Percentiles rank a stretch among this genome's conserved stretches.
These are phyloP conservation scores for Oemleria cerasiformis DNA, from an alignment of 306 rosid species.

Conservation along the genomic window DNA sequence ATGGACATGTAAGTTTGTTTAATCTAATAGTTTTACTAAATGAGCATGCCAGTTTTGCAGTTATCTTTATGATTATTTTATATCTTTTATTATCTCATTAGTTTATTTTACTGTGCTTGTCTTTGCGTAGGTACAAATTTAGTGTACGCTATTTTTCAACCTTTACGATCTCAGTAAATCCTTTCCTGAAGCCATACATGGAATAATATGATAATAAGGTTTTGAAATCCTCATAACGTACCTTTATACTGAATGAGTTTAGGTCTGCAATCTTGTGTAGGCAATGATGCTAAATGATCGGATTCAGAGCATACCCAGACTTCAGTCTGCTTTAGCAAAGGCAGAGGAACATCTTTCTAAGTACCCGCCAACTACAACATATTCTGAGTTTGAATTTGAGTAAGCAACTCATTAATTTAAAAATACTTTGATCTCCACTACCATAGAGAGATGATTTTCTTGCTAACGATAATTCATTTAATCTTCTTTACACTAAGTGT, in stretches of 20 bases:
- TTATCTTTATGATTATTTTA: not conserved
- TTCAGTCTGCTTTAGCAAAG: slow-evolving; percentile 69
- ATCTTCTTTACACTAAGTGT: slow-evolving; percentile 9
- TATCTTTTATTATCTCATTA: too few species aligned
- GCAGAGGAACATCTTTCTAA: slow-evolving; percentile 75
- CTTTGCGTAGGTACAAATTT: not conserved
- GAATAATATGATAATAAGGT: too few species aligned
- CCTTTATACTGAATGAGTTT: not conserved
- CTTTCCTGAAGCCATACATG: not conserved
- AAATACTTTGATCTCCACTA: not conserved
- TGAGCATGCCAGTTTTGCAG: not conserved
- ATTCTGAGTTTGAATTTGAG: slow-evolving; percentile 64
- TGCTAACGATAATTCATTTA: not conserved
- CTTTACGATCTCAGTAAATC: too few species aligned
- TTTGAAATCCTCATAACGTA: too few species aligned
- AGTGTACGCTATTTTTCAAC: not conserved
- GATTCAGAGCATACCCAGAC: slow-evolving; percentile 53
- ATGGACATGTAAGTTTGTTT: slow-evolving; percentile 63
- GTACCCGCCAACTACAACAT: slow-evolving; percentile 38
- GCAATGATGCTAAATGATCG: slow-evolving; percentile 83
- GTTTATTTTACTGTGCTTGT: not conserved
- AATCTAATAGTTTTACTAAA: slow-evolving; percentile 9
- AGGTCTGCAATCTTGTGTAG: slow-evolving; percentile 36
- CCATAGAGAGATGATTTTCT: not conserved
- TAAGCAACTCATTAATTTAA: slow-evolving; percentile 23